Evolutionary conservation across 2,329 filamentous ascomycete species (phyloP).

Genomic region (Didymella arachidicola): DNA sequence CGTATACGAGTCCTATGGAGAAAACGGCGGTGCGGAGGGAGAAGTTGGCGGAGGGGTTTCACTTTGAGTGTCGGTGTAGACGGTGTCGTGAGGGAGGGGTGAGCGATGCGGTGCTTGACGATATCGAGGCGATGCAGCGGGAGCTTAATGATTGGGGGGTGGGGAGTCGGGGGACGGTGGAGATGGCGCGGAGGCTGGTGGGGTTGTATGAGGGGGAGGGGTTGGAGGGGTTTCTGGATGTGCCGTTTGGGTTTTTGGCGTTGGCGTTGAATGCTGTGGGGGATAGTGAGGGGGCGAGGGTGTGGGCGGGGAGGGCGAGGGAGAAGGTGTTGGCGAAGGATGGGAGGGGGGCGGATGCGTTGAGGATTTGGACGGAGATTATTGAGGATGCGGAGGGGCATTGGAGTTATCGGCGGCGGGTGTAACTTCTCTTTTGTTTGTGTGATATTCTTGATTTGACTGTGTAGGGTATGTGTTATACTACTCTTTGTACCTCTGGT

Average conservation of each 20-base stretch:
- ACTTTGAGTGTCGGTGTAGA: conserved; percentile 53
- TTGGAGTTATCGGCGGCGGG: conserved; percentile 39
- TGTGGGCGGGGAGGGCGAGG: conserved; percentile 47
- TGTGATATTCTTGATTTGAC: too few species aligned
- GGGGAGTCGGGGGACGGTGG: conserved; percentile 27
- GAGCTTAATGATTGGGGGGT: conserved; percentile 43
- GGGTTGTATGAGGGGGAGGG: conserved; percentile 48
- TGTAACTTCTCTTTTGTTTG: background rate
- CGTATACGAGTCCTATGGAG: conserved; percentile 53
- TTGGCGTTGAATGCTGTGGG: conserved; percentile 51
- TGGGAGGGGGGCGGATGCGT: conserved; percentile 44
- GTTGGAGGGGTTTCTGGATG: conserved; percentile 51
- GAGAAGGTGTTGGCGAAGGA: conserved; percentile 50
- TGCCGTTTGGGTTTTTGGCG: conserved; percentile 52
- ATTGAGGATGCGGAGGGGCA: conserved; percentile 40
- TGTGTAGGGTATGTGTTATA: too few species aligned
- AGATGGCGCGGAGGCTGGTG: conserved; percentile 46
- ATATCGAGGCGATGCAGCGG: conserved; percentile 43
- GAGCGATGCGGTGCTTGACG: conserved; percentile 43
- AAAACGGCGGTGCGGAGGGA: conserved; percentile 38
- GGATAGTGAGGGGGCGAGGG: conserved; percentile 31
- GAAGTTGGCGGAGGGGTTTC: conserved; percentile 46
- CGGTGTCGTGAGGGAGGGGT: conserved; percentile 41
- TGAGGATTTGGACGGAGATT: conserved; percentile 44
- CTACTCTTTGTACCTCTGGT: conserved; percentile 35